Evolutionary conservation across 306 rosid genomes (phyloP).

Genomic region (Rosa multiflora): DNA sequence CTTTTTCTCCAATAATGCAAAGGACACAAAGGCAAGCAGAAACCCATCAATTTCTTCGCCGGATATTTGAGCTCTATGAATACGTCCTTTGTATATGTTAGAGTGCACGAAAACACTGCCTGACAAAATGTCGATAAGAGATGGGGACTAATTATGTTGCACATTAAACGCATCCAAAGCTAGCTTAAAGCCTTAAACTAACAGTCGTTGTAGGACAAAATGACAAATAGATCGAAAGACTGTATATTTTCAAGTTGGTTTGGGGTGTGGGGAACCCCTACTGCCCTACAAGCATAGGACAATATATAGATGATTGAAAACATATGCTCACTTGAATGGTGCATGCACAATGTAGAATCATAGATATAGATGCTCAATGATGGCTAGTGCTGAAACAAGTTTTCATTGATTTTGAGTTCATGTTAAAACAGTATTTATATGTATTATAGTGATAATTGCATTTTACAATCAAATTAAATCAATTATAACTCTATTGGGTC

Average conservation of each 20-base stretch:
- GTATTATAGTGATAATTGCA: too few species aligned
- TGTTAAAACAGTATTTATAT: not conserved
- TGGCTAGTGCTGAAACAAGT: not conserved
- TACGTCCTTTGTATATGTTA: not conserved
- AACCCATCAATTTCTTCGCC: not conserved
- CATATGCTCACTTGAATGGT: not conserved
- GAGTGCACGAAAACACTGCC: constrained; percentile 6
- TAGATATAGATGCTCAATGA: not conserved
- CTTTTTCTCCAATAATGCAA: not conserved
- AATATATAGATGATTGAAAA: not conserved
- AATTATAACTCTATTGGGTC: too few species aligned
- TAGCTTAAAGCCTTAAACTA: not conserved
- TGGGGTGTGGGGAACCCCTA: not conserved
- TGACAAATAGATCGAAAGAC: not conserved
- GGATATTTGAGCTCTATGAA: not conserved
- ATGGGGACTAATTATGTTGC: not conserved
- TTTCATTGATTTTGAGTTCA: not conserved
- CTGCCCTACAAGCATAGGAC: too few species aligned
- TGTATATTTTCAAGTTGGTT: not conserved
- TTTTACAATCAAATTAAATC: too few species aligned
- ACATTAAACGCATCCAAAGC: not conserved
- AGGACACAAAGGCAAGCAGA: not conserved
- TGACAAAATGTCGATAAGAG: not conserved
- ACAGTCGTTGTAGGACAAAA: not conserved
- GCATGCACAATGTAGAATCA: not conserved